phyloP scores from a whole-genome alignment of 2,329 filamentous ascomycete species.

The Thielaviopsis ethacetica region DNA sequence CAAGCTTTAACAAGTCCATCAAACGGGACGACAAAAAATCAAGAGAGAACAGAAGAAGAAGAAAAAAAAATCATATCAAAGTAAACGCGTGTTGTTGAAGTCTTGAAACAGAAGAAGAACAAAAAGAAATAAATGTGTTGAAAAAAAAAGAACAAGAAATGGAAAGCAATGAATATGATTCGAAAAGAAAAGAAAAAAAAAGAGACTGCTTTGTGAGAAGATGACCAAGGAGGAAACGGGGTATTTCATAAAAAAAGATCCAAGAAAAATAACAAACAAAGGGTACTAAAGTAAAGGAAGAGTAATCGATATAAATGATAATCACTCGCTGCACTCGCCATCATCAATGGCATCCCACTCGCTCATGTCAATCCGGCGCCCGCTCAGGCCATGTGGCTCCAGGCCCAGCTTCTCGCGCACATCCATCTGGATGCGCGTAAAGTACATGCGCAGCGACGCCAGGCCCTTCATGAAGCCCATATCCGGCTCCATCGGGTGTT shows the following conservation, averaged over 20 bases:
- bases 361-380: conserved; percentile 4
- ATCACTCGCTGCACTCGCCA: conserved; percentile 11
- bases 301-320: not conserved
- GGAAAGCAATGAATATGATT: not conserved
- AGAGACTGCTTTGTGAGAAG: too few relatives aligned
- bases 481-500: conserved; percentile 66
- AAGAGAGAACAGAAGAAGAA: not conserved
- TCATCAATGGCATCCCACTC: conserved; percentile 10
- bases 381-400: conserved; percentile 18
- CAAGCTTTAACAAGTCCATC: too few relatives aligned
- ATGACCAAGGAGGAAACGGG: not conserved
- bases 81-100: not conserved
- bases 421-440: conserved; percentile 73
- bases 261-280: conserved; percentile 2
- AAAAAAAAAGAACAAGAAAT: not conserved
- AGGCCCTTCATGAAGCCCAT: conserved; percentile 79
- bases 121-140: not conserved
- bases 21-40: too few relatives aligned
- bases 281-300: not conserved
- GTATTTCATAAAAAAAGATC: not conserved
- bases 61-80: not conserved
- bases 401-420: conserved; percentile 39
- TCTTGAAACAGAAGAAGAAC: not conserved
- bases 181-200: not conserved
- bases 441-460: conserved; percentile 63